Conservation (phyloP, 371 early-diverging fungal species). For the Syncephalis fuscata region DNA sequence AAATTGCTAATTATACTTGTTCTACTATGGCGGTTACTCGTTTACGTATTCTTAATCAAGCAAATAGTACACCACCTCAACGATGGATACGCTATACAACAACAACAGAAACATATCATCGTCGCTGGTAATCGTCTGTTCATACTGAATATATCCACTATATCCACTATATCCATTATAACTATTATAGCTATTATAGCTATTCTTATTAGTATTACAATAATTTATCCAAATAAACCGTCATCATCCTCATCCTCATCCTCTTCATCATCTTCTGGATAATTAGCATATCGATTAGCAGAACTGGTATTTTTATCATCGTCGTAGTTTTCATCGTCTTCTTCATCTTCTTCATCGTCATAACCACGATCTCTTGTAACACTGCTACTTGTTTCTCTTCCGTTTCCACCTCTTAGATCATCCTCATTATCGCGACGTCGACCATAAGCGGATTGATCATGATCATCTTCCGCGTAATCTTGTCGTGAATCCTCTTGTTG, state of each 20-base stretch:
- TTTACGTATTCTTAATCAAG: slow-evolving; percentile 3
- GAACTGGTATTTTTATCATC: no score
- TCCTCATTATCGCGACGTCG: background rate
- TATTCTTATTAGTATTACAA: background rate
- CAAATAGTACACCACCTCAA: slow-evolving; percentile 4
- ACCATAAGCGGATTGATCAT: background rate
- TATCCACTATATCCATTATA: background rate
- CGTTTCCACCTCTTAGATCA: background rate
- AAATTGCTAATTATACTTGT: slow-evolving; percentile 6
- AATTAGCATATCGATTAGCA: background rate
- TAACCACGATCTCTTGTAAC: background rate
- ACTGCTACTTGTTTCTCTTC: no score
- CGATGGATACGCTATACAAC: slow-evolving; percentile 7
- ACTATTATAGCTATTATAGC: background rate
- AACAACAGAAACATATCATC: slow-evolving; percentile 4
- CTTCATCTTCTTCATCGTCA: background rate
- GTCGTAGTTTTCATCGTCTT: background rate
- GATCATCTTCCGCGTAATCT: background rate
- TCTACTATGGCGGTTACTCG: slow-evolving; percentile 5
- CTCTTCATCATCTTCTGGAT: background rate
- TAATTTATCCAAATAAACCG: background rate
- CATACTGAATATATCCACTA: background rate
- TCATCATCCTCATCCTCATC: background rate
- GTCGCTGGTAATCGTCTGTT: slow-evolving; percentile 1
- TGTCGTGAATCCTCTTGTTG: background rate